Evolutionary conservation across 176 grass and related monocot species (phyloP).

Genomic region (Carex pumila): DNA sequence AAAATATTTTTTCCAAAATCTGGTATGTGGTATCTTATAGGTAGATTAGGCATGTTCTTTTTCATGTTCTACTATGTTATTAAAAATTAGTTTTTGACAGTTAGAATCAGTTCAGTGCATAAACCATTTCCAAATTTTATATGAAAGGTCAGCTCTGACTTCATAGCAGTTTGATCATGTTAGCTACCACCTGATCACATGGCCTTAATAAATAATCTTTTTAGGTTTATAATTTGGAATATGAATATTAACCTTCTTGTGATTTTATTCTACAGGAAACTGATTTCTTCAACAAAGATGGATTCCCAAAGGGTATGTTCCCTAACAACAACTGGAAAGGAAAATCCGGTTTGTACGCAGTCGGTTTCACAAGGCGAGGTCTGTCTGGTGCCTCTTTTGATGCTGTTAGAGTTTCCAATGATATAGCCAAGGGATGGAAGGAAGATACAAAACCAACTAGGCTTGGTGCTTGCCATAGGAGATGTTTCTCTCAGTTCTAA

Average conservation of each 20-base stretch:
- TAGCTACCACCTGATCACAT: conserved; percentile 14
- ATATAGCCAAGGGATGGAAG: conserved; percentile 58
- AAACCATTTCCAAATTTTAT: conserved; percentile 4
- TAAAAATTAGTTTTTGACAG: conserved; percentile 18
- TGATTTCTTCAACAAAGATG: conserved; percentile 75
- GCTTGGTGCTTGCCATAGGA: conserved; percentile 53
- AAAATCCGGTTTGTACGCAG: conserved; percentile 61
- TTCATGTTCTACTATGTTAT: conserved; percentile 12
- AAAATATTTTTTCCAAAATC: conserved; percentile 11
- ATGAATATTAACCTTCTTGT: conserved; percentile 10
- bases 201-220: conserved; percentile 6
- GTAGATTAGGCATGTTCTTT: conserved; percentile 18
- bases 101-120: conserved; percentile 25
- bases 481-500: conserved; percentile 74
- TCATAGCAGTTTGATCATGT: conserved; percentile 1
- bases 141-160: conserved; percentile 16
- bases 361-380: conserved; percentile 72
- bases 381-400: conserved; percentile 69
- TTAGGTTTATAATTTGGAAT: background rate
- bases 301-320: conserved; percentile 54
- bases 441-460: conserved; percentile 66
- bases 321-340: conserved; percentile 62
- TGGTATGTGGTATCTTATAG: background rate
- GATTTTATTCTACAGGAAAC: conserved; percentile 31
- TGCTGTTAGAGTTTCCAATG: conserved; percentile 53